Base-by-base conservation (phyloP, 2,329 filamentous ascomycete genomes). In the Aspergillus glaucus region DNA sequence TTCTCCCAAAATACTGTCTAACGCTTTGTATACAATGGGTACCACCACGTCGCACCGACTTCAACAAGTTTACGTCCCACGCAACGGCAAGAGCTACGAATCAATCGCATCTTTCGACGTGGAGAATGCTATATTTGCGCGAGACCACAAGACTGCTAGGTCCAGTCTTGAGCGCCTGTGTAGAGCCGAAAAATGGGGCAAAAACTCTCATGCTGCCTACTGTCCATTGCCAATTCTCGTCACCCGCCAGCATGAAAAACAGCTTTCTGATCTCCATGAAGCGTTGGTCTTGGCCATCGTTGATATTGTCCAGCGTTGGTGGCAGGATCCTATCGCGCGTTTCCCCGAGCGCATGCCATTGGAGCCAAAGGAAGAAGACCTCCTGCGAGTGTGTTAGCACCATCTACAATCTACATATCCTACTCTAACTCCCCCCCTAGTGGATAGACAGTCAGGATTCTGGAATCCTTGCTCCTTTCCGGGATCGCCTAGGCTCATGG, bases 221-320 rank as follows among this genome's bases (percentile, higher is more conserved):
- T 22, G 22, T 22, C 22, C 22, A 22, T 22, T 22, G 22, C 22
- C 22, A 22, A 22, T 22, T 22, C 22, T 22, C 6, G 22, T 22
- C 22, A 22, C 22, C 22, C 22, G 22, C 22, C 22, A 6, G 22
- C 22, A 22, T 22, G 4, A 22, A 22, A 5, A 22, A 22, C 22
- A 22, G 4, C 4, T 22, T 22, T 22, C 22, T 41, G 49, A 34
- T 3, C n/a, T 61, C 1, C 52, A 62, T 39, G 47, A 50, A 28
- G 55, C 61, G 2, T 48, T 65, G 24, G 44, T 50, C 4, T 24
- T 51, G 1, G 61, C 61, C 14, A 50, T 64, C 6, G 53, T 51
- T n/a, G 55, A 63, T 45, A 63, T 65, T 28, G 54, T 64, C 3
- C 52, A 61, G 21, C 46, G 62, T 51, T 65, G 62, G 62, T 62